A percentile compares a stretch with the other conserved stretches of the same genome.
phyloP scores from a whole-genome alignment of 2,329 filamentous ascomycete species.

The Fusarium sterilihyphosum region DNA sequence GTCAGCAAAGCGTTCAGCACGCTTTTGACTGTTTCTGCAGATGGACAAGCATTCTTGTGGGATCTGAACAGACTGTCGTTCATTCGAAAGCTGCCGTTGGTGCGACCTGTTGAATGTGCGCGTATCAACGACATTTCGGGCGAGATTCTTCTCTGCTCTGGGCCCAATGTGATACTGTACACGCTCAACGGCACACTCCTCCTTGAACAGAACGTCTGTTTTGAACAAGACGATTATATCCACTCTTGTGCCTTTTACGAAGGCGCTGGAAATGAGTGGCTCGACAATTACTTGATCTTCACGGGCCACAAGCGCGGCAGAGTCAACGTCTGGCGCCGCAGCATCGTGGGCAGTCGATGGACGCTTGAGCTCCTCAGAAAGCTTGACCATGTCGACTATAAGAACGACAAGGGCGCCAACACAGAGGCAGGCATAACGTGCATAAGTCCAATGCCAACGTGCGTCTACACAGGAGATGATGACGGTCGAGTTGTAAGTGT shows the following conservation, averaged over 20 bases:
- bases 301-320: constrained; percentile 87
- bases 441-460: constrained; percentile 82
- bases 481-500: constrained; percentile 81
- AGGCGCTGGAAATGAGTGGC: constrained; percentile 88
- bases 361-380: constrained; percentile 80
- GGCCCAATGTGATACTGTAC: constrained; percentile 79
- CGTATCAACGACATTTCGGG: constrained; percentile 91
- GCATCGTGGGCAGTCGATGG: constrained; percentile 71
- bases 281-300: constrained; percentile 86
- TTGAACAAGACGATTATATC: constrained; percentile 76
- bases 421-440: constrained; percentile 81
- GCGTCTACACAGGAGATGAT: constrained; percentile 94
- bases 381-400: constrained; percentile 80
- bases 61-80: constrained; percentile 92
- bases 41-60: constrained; percentile 90
- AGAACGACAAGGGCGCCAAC: constrained; percentile 67
- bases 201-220: constrained; percentile 83
- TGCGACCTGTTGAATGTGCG: constrained; percentile 74
- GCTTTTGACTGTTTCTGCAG: constrained; percentile 82
- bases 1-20: constrained; percentile 90
- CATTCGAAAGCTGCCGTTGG: constrained; percentile 75
- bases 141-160: constrained; percentile 86
- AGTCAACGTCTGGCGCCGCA: constrained; percentile 79
- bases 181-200: constrained; percentile 88
- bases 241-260: constrained; percentile 92